Conservation (phyloP, 148 eudicot genomes). For the Nyssa sinensis region DNA sequence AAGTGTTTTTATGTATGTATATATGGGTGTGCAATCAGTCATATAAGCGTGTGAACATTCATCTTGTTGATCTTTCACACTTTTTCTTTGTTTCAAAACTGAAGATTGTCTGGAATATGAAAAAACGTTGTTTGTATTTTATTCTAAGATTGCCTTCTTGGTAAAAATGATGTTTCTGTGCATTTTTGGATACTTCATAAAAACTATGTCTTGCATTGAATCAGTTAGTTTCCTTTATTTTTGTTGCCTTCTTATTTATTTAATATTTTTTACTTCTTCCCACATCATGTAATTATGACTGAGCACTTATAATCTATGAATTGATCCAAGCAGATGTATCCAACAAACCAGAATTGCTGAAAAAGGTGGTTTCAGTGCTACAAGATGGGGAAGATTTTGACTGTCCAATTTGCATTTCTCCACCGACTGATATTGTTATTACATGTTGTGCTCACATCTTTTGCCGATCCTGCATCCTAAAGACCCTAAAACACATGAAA, state of each 20-base stretch:
- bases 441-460: constrained; percentile 89
- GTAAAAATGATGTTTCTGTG: background rate
- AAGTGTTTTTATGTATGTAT: background rate
- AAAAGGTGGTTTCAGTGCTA: constrained; percentile 66
- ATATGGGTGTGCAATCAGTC: background rate
- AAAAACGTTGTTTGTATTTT: too few species aligned
- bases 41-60: too few species aligned
- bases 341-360: constrained; percentile 72
- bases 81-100: too few species aligned
- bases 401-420: constrained; percentile 91
- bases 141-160: background rate
- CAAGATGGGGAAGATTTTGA: constrained; percentile 93
- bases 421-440: constrained; percentile 72
- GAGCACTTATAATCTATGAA: background rate
- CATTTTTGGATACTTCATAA: background rate
- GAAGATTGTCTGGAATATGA: background rate
- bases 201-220: background rate
- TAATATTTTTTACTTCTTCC: background rate
- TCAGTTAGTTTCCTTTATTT: background rate
- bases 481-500: constrained; percentile 62
- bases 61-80: too few species aligned
- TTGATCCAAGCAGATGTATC: constrained; percentile 57
- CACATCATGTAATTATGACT: background rate
- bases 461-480: constrained; percentile 76
- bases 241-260: background rate